These are phyloP conservation scores for Herpetospermum pedunculosum DNA, from an alignment of 306 rosid species.

Conservation along the genomic window DNA sequence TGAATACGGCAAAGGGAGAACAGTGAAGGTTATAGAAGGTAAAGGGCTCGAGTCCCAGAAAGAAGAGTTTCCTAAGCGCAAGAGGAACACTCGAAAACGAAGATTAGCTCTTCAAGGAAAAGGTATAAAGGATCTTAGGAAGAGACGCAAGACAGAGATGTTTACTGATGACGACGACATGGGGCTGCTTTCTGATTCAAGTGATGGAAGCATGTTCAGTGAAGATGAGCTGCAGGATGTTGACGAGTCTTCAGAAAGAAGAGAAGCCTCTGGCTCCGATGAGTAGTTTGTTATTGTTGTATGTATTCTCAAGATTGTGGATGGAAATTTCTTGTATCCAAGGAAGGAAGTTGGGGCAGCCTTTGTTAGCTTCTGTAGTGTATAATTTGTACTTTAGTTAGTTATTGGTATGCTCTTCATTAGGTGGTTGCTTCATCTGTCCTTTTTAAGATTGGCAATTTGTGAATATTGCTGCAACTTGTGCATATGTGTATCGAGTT, in stretches of 20 bases:
- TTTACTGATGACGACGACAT: conserved; percentile 55
- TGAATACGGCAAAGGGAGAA: conserved; percentile 47
- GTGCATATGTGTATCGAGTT: not conserved
- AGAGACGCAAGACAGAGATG: conserved; percentile 41
- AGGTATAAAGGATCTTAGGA: conserved; percentile 75
- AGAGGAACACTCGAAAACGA: conserved; percentile 88
- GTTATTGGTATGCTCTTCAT: not conserved
- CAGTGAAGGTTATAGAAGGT: conserved; percentile 43
- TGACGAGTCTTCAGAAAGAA: conserved; percentile 37
- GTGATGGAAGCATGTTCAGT: conserved; percentile 67
- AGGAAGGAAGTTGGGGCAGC: not conserved
- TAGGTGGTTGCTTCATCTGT: not conserved
- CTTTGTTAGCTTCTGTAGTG: not conserved
- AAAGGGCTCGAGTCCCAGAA: conserved; percentile 67
- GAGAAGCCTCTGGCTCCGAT: conserved; percentile 63
- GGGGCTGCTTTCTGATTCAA: conserved; percentile 59
- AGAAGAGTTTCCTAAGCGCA: conserved; percentile 91
- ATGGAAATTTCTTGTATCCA: not conserved
- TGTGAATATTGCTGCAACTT: not conserved
- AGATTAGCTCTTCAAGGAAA: conserved; percentile 85
- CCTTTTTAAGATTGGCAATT: not conserved
- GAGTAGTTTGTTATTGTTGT: conserved; percentile 50
- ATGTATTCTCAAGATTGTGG: conserved; percentile 13
- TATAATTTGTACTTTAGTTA: not conserved
- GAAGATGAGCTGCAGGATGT: conserved; percentile 66